Base-by-base conservation (phyloP, 2,329 filamentous ascomycete species). In the Lachnellula suecica region DNA sequence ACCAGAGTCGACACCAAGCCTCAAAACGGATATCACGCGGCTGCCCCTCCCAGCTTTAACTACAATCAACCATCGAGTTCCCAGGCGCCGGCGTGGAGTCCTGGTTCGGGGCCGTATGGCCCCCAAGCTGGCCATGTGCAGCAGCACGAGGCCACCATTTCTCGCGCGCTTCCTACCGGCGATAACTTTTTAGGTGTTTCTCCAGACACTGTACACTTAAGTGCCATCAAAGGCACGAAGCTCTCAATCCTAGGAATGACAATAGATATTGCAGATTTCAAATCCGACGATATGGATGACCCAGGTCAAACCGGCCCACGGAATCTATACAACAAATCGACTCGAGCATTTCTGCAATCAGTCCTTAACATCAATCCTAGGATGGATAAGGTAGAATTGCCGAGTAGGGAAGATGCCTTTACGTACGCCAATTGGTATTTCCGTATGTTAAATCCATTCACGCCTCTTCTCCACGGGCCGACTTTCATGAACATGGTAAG, bases 191-290 rank as follows among this genome's bases (percentile, higher is more conserved):
- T 90, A 4, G 87, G 87, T 34, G 83, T 83, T 10, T 63, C 66
- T 17, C 27, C 79, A 6, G 82, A 86, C 50, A 83, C 81, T 60
- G 79, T 81, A 8, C 82, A 83, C 46, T 71, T 91, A 34, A 89
- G 84, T 69, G 85, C 87, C 7, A 87, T 92, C 64, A 85, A 86
- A 62, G 89, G 88, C 43, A 91, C 87, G 0, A 83, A 82, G 8
- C 74, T 94, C n/a, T 85, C 88, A 1, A 82, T 95, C 48, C 82
- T 94, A 38, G 90, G 89, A 29, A 88, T 87, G 60, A 86, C 88
- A 42, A 87, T 94, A 62, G 88, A 95, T 68, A 81, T 93, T 38
- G 84, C 87, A 11, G 83, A 86, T 41, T 91, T 89, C 63, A 79
- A 85, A 43, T 82, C 80, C 1, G 75, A 78, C 1, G 87, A 90